These are phyloP conservation scores for Epichloe uncinata DNA, from an alignment of 2,329 filamentous ascomycete genomes.

Conservation along the genomic window DNA sequence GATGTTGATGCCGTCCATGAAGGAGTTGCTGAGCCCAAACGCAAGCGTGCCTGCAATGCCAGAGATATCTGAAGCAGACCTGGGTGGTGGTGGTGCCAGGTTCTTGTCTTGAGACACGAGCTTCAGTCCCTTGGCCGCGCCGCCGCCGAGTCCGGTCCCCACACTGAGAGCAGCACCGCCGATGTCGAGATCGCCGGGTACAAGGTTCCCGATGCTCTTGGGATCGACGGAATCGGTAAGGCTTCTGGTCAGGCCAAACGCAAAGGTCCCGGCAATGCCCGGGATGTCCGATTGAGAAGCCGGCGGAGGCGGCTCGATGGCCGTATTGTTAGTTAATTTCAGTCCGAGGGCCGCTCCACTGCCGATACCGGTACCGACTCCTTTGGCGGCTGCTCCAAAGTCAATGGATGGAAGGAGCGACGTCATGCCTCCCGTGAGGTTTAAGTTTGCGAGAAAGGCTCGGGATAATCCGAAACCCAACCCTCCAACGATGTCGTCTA, in stretches of 20 bases:
- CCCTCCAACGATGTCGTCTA: slow-evolving; percentile 12
- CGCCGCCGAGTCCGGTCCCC: slow-evolving; percentile 7
- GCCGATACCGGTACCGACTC: slow-evolving; percentile 2
- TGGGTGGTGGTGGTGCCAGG: not conserved
- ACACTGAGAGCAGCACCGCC: slow-evolving; percentile 7
- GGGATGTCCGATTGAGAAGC: slow-evolving; percentile 3
- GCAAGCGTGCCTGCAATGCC: slow-evolving; percentile 3
- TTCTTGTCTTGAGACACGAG: not conserved
- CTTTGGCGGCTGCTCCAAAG: slow-evolving; percentile 1
- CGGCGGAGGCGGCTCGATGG: not conserved
- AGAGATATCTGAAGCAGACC: slow-evolving; percentile 1
- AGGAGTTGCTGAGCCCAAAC: slow-evolving; percentile 2
- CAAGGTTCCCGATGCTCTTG: not conserved
- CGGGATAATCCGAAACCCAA: slow-evolving; percentile 17
- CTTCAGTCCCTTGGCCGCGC: slow-evolving; percentile 5
- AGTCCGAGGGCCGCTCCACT: slow-evolving; percentile 2
- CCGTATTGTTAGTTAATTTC: slow-evolving; percentile 2
- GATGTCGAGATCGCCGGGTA: slow-evolving; percentile 1
- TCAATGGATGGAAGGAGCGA: slow-evolving; percentile 5
- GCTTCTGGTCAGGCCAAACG: slow-evolving; percentile 2
- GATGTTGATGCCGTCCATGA: slow-evolving; percentile 3
- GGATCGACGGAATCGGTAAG: not conserved
- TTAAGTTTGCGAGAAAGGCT: slow-evolving; percentile 14
- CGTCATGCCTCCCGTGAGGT: slow-evolving; percentile 5
- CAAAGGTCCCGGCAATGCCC: not conserved